Evolutionary conservation across 2,329 filamentous ascomycete genomes (phyloP), one percentile per base, ranked within the genome.

Genomic region (Geosmithia morbida): DNA sequence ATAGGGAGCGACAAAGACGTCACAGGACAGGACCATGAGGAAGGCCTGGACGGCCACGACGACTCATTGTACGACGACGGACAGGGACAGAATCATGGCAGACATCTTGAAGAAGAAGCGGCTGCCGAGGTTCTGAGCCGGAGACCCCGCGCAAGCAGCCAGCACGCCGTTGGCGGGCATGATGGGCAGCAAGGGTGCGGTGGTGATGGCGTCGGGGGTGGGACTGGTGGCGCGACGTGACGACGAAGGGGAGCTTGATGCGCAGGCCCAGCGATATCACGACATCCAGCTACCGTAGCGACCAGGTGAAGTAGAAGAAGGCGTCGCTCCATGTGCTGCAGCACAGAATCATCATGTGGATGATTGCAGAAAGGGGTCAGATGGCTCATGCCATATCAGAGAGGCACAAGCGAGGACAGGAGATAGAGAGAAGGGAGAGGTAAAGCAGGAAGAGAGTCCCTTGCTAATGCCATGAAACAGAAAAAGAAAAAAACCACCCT

Each of bases 391-490:
- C 20, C 20, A 22, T 22, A 26, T 11, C 10, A 18, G 43, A 3
- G 4, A 17, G 43, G 10, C 7, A 10, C 22, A 17, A n/a, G 43
- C 19, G 18, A 7, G 22, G 22, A 26, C 4, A 8, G 8, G 22
- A 26, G 22, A 26, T 8, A 26, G 22, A 26, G 22, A 26, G 22
- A 26, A 26, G 22, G 8, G 22, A 26, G 22, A 26, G 22, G 22
- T 8, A 26, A 8, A 26, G 22, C 4, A 8, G 8, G 22, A n/a
- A n/a, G 30, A 7, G 10, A 30, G 20, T 57, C 60, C 66, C 64
- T 85, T 0, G 79, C 75, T 49, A 85, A 72, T 0, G 72, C 80
- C 77, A 85, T 85, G 0, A 81, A n/a, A n/a, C n/a, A n/a, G n/a
- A n/a, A n/a, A n/a, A n/a, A n/a, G n/a, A n/a, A n/a, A n/a, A 81